Conservation (phyloP, 495 filamentous ascomycete genomes). For the Cercophora samala region DNA sequence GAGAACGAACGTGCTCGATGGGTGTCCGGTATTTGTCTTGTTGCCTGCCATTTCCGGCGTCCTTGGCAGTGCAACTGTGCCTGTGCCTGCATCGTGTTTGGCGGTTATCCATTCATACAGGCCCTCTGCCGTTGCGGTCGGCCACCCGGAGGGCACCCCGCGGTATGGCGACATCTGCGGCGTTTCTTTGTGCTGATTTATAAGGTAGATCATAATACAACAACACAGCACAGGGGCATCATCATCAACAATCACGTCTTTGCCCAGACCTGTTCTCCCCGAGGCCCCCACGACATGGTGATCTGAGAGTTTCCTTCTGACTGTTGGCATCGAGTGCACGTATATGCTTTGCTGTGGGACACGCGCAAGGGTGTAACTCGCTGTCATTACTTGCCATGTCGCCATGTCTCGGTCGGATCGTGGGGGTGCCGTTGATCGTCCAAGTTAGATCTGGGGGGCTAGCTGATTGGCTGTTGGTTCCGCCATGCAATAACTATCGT, state of each 20-base stretch:
- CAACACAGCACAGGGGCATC: background rate
- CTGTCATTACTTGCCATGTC: background rate
- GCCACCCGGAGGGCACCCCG: background rate
- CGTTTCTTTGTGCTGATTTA: conserved; percentile 9
- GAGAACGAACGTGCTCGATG: background rate
- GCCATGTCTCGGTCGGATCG: background rate
- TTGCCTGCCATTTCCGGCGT: conserved; percentile 12
- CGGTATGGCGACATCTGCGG: conserved; percentile 21
- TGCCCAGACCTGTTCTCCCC: background rate
- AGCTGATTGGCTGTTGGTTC: background rate
- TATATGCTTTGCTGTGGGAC: background rate
- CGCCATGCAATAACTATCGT: background rate
- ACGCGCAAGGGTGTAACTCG: background rate
- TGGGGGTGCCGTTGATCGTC: background rate
- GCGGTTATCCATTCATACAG: background rate
- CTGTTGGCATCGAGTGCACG: background rate
- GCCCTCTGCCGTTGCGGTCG: background rate
- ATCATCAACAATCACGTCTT: background rate
- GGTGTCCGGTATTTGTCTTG: background rate
- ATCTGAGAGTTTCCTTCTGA: background rate
- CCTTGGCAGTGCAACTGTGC: conserved; percentile 14
- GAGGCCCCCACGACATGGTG: background rate
- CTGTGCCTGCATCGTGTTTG: conserved; percentile 8
- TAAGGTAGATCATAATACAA: conserved; percentile 4
- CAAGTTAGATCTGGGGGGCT: background rate